Conservation (phyloP, 2,329 filamentous ascomycete genomes). For the Orbilia ellipsospora region DNA sequence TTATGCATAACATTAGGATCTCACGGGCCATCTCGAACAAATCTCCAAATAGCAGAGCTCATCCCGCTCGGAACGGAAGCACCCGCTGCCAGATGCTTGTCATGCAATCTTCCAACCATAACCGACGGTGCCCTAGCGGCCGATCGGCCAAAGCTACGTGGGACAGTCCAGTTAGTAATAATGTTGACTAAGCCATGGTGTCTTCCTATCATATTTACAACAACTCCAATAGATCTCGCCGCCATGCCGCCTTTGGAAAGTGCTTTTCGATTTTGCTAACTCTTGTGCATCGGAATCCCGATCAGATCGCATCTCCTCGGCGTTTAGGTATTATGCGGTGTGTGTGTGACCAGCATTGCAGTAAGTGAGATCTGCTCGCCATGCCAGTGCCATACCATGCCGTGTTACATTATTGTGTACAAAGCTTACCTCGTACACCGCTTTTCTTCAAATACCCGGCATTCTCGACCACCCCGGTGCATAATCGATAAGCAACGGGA, state of each 20-base stretch:
- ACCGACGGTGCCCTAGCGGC: too few relatives aligned
- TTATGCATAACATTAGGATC: too few relatives aligned
- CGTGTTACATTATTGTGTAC: neutral
- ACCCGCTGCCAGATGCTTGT: conserved; percentile 9
- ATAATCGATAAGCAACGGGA: too few relatives aligned
- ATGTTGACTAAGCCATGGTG: neutral
- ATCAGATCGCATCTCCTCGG: conserved; percentile 17
- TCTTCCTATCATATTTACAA: neutral
- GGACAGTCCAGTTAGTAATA: neutral
- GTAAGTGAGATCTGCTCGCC: too few relatives aligned
- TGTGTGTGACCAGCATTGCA: neutral
- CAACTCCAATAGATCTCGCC: neutral
- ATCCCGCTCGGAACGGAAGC: neutral
- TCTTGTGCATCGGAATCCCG: conserved; percentile 17
- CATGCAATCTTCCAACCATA: neutral
- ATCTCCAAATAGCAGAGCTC: neutral
- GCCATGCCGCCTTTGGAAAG: neutral
- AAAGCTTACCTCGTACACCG: neutral
- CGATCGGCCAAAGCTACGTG: too few relatives aligned
- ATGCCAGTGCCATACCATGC: neutral
- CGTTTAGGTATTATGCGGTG: conserved; percentile 20
- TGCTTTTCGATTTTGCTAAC: neutral
- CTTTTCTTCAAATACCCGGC: neutral
- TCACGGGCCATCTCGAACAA: neutral
- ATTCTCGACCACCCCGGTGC: too few relatives aligned